Percentiles rank a stretch among this genome's conserved stretches.
These are phyloP conservation scores for Camellia granthamiana DNA, from an alignment of 148 eudicot genomes.

Conservation along the genomic window DNA sequence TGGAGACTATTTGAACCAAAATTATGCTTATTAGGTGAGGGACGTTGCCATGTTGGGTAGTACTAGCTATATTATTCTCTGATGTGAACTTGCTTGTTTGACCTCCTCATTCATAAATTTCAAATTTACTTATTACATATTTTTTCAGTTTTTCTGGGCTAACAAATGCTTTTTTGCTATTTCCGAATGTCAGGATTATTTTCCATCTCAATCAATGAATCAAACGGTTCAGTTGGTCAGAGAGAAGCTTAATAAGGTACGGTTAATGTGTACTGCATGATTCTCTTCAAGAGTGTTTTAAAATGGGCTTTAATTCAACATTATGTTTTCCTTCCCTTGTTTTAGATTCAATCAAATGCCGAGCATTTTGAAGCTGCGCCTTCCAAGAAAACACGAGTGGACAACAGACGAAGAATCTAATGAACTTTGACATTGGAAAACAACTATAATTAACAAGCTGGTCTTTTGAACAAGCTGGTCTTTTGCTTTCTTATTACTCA, in stretches of 20 bases:
- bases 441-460: not conserved
- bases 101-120: not conserved
- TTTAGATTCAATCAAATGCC: slow-evolving; percentile 62
- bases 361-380: slow-evolving; percentile 42
- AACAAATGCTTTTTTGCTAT: not conserved
- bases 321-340: slow-evolving; percentile 2
- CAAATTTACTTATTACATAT: not conserved
- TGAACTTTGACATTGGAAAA: not conserved
- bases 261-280: not conserved
- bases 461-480: not conserved
- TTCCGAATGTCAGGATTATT: slow-evolving; percentile 55
- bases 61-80: too few species aligned
- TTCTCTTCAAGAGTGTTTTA: not conserved
- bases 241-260: slow-evolving; percentile 72
- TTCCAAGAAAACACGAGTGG: slow-evolving; percentile 58
- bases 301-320: not conserved
- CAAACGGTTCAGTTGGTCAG: slow-evolving; percentile 68
- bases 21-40: too few species aligned
- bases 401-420: slow-evolving; percentile 76
- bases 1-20: too few species aligned
- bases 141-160: not conserved
- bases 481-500: not conserved
- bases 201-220: slow-evolving; percentile 74
- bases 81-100: too few species aligned
- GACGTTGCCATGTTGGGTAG: too few species aligned